Evolutionary conservation across 441 rosid genomes (phyloP).

Genomic region (Dalechampia spathulata): DNA sequence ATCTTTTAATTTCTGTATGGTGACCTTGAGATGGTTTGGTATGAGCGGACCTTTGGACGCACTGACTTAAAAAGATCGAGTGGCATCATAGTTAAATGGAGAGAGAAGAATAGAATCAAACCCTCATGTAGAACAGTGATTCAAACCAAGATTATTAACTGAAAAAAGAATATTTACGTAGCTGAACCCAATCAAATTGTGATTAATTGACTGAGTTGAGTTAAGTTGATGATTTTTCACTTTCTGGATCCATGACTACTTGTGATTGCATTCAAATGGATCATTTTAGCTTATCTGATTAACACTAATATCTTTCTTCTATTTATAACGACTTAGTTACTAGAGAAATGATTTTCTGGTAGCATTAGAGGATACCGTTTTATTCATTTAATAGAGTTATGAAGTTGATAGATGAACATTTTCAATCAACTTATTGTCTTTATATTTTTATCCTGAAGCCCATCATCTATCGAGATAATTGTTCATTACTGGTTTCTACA

Average conservation of each 20-base stretch:
- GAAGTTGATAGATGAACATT: background rate
- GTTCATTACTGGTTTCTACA: constrained; percentile 22
- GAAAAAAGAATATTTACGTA: too few relatives aligned
- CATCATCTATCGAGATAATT: constrained; percentile 4
- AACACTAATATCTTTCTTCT: background rate
- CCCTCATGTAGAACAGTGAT: too few relatives aligned
- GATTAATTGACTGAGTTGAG: too few relatives aligned
- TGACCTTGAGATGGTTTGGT: too few relatives aligned
- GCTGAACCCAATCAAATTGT: too few relatives aligned
- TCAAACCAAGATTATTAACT: too few relatives aligned
- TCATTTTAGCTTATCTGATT: background rate
- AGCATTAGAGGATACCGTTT: background rate
- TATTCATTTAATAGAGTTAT: background rate
- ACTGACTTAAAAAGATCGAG: too few relatives aligned
- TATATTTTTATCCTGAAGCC: constrained; percentile 2
- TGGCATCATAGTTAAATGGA: too few relatives aligned
- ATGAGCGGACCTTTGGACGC: too few relatives aligned
- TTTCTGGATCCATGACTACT: background rate
- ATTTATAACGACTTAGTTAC: background rate
- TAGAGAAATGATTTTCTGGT: background rate
- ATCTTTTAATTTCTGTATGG: too few relatives aligned
- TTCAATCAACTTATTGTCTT: background rate
- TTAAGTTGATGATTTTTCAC: too few relatives aligned
- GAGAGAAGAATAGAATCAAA: too few relatives aligned
- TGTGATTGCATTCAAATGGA: background rate